Base-by-base conservation (phyloP, 2,329 filamentous ascomycete genomes). In the Pestalotiopsis sp. region DNA sequence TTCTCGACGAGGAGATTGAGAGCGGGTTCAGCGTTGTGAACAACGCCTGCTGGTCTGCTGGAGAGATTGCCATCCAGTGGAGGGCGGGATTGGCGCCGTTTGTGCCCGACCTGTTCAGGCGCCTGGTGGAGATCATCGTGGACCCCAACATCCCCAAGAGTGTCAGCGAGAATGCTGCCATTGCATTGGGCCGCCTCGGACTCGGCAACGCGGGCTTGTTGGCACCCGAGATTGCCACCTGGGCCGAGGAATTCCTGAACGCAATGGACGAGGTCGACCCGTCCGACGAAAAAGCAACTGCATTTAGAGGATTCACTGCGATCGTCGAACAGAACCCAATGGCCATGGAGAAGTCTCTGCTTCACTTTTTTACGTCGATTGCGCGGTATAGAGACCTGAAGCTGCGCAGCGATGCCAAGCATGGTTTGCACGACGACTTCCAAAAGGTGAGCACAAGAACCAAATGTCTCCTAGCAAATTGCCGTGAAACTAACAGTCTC, bases 21-120 rank as follows among this genome's bases (percentile, higher is more conserved):
- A 92, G 89, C 20, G 91, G 91, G 14, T 98, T 97, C 79, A 94
- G 94, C 70, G 95, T 98, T 38, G 91, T 98, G 69, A 99, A 98
- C 86, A 99, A 99, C 78, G 95, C 96, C 25, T 98, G 95, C 82
- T 99, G 96, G 96, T 97, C 95, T 6, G 91, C 91, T 27, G 96
- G 96, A 57, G 96, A 99, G 83, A 96, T 98, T 70, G 90, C 94
- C 17, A 90, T 97, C 80, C 91, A 93, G 70, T 87, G 93, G 77
- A 89, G 91, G 73, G 89, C 91, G 70, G 89, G 87, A 66, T 93
- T 98, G 89, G 86, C 86, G 1, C 92, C 91, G 1, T 97, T 92
- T 77, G 88, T 94, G 11, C 90, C 93, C 25, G 88, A 92, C 70
- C 84, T 99, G 17, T 90, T 97, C 69, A 87, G 91, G 70, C 90